Evolutionary conservation across 225 moss, liverwort and hornwort genomes (phyloP).

Genomic region (Physcomitrellopsis africana): DNA sequence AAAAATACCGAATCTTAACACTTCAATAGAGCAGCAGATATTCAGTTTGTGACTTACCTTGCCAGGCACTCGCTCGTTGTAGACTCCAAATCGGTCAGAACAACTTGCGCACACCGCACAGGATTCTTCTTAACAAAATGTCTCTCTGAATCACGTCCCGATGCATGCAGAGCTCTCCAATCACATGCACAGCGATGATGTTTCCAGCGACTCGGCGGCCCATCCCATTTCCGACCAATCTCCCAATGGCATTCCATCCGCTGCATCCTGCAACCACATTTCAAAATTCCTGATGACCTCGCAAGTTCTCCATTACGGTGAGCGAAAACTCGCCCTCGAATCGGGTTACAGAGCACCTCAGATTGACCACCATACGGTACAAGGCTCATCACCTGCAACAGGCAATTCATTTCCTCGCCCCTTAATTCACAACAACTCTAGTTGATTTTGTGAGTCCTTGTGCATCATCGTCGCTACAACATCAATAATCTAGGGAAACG

Average conservation of each 20-base stretch:
- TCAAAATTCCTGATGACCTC: neutral
- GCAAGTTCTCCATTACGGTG: neutral
- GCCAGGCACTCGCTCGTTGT: neutral
- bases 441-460: too few relatives aligned
- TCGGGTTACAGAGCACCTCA: neutral
- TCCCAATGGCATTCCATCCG: neutral
- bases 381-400: too few relatives aligned
- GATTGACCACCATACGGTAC: neutral
- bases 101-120: constrained; percentile 13
- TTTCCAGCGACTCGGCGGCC: neutral
- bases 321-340: neutral
- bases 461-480: too few relatives aligned
- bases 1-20: too few relatives aligned
- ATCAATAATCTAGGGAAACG: too few relatives aligned
- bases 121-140: too few relatives aligned
- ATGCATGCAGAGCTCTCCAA: neutral
- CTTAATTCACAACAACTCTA: too few relatives aligned
- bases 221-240: neutral
- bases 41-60: neutral
- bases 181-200: neutral
- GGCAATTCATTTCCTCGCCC: too few relatives aligned
- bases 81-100: neutral
- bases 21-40: neutral
- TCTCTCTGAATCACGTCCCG: neutral
- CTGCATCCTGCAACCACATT: neutral